Evolutionary conservation across 495 filamentous ascomycete genomes (phyloP).

Genomic region (Evernia prunastri): DNA sequence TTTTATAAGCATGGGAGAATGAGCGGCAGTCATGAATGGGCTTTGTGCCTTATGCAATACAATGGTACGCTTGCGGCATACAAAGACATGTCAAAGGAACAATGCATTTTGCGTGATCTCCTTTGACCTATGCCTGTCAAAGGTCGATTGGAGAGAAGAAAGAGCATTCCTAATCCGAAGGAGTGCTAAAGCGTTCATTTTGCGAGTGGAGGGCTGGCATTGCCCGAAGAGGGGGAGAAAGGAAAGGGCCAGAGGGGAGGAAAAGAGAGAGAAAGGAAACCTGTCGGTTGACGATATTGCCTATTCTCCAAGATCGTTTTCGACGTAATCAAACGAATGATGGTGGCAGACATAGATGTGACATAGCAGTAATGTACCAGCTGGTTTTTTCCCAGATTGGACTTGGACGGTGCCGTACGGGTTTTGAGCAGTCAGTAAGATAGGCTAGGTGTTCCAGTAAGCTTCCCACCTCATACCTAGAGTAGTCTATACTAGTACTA

Average conservation of each 20-base stretch:
- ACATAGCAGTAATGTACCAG: slow-evolving; percentile 30
- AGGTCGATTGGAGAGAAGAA: neutral
- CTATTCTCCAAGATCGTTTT: neutral
- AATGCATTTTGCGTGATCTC: neutral
- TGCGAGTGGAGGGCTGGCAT: neutral
- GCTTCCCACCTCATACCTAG: neutral
- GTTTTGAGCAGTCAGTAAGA: too few species aligned
- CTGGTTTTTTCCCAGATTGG: too few species aligned
- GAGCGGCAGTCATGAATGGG: neutral
- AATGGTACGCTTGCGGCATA: neutral
- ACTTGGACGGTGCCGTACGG: too few species aligned
- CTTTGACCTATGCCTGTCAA: neutral
- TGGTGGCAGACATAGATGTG: neutral
- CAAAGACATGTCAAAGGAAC: neutral
- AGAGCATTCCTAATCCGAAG: neutral
- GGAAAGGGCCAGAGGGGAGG: too few species aligned
- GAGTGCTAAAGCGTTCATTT: neutral
- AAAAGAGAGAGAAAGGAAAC: neutral
- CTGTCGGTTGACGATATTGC: neutral
- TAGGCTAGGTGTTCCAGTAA: neutral
- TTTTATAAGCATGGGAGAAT: neutral
- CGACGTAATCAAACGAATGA: neutral
- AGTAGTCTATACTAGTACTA: neutral
- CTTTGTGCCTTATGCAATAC: neutral
- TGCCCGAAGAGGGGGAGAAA: too few species aligned